Percentiles rank a stretch among this genome's conserved stretches.
Evolutionary conservation across 208 protist species (phyloP).

Genomic region (Crithidia acanthocephali): DNA sequence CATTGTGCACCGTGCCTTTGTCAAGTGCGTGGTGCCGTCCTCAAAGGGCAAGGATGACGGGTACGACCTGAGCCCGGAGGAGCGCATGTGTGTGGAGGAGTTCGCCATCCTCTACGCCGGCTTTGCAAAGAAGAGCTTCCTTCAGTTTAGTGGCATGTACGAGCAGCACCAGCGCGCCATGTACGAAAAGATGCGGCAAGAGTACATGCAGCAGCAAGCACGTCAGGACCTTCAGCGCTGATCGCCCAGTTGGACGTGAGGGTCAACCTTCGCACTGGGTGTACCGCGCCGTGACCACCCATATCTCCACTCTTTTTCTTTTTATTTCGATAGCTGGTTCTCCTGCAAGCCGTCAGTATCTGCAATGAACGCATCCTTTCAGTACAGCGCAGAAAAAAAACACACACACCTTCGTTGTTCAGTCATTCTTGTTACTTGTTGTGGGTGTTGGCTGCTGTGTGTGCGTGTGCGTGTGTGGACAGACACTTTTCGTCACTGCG

Average conservation of each 20-base stretch:
- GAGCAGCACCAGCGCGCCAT: constrained; percentile 79
- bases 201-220: constrained; percentile 70
- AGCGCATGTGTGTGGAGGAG: constrained; percentile 81
- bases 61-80: constrained; percentile 58
- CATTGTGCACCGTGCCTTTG: constrained; percentile 66
- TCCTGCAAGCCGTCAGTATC: too few relatives aligned
- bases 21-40: constrained; percentile 76
- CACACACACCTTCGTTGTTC: too few relatives aligned
- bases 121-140: constrained; percentile 63
- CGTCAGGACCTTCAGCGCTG: constrained; percentile 57
- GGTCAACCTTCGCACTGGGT: not conserved
- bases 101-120: constrained; percentile 79
- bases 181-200: constrained; percentile 60
- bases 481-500: not conserved
- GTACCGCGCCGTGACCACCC: too few relatives aligned
- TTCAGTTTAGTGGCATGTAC: constrained; percentile 73
- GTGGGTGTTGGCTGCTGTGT: not conserved
- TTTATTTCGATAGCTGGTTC: too few relatives aligned
- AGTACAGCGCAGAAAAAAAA: too few relatives aligned
- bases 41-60: constrained; percentile 49
- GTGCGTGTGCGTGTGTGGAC: too few relatives aligned
- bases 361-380: too few relatives aligned
- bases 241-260: not conserved
- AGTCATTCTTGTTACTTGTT: too few relatives aligned
- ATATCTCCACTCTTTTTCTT: constrained; percentile 5